These are phyloP conservation scores for Cucurbita argyrosperma DNA, from an alignment of 306 rosid genomes.

Conservation along the genomic window DNA sequence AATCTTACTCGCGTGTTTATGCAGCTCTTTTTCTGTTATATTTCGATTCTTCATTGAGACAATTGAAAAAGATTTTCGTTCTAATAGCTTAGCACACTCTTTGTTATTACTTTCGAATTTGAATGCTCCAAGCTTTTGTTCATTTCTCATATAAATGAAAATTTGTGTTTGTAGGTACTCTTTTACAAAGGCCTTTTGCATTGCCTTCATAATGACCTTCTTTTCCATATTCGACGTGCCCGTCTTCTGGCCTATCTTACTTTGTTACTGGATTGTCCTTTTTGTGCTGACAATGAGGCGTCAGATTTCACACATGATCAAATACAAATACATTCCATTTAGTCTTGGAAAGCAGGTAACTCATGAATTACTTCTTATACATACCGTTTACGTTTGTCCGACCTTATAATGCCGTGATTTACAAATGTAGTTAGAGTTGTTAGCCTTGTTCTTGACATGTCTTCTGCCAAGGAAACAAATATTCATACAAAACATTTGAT, in stretches of 20 bases:
- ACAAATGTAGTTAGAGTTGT: background rate
- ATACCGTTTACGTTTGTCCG: background rate
- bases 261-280: constrained; percentile 79
- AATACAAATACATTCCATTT: constrained; percentile 70
- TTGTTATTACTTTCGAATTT: background rate
- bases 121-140: background rate
- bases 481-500: background rate
- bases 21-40: background rate
- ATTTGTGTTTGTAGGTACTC: constrained; percentile 42
- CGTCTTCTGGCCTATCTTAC: constrained; percentile 87
- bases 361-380: background rate
- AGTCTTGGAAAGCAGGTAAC: constrained; percentile 77
- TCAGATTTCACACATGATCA: constrained; percentile 87
- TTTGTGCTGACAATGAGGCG: constrained; percentile 89
- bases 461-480: background rate
- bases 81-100: no score
- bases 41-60: no score
- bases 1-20: background rate
- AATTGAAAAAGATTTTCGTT: no score
- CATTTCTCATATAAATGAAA: background rate
- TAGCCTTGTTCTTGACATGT: background rate
- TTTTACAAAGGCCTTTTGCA: constrained; percentile 71
- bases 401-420: background rate
- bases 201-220: constrained; percentile 81
- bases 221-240: constrained; percentile 83